These are phyloP conservation scores for Pseudocercospora fijiensis DNA, from an alignment of 2,329 filamentous ascomycete species.

Conservation along the genomic window DNA sequence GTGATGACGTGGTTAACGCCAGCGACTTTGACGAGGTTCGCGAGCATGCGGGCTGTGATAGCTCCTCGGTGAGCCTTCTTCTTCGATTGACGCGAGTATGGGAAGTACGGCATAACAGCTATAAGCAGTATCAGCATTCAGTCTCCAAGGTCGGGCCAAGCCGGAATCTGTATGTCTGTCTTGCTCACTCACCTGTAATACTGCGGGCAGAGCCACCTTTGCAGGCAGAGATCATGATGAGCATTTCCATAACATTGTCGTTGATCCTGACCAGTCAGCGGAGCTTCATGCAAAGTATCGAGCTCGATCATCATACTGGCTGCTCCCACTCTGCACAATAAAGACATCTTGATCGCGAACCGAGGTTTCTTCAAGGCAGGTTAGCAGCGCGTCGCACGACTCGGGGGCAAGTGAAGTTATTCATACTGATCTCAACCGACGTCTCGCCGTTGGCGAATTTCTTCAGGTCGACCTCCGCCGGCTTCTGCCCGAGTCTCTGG, in stretches of 20 bases:
- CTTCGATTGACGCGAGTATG: constrained; percentile 98
- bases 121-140: constrained; percentile 11
- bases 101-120: constrained; percentile 93
- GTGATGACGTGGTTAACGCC: constrained; percentile 98
- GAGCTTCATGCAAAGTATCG: constrained; percentile 1
- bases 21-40: constrained; percentile 88
- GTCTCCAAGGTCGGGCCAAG: neutral
- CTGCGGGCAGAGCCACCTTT: constrained; percentile 97
- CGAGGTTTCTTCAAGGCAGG: constrained; percentile 50
- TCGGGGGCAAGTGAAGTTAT: neutral
- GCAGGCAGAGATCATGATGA: constrained; percentile 99
- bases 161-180: neutral
- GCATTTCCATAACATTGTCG: constrained; percentile 97
- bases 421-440: constrained; percentile 63
- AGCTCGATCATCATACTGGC: constrained; percentile 52
- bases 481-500: constrained; percentile 61
- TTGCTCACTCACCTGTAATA: constrained; percentile 71
- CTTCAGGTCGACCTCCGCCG: constrained; percentile 59
- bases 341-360: constrained; percentile 99
- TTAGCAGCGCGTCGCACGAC: constrained; percentile 32
- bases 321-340: constrained; percentile 94
- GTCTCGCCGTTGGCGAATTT: constrained; percentile 72
- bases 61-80: constrained; percentile 97
- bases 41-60: constrained; percentile 95
- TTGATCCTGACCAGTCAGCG: constrained; percentile 65